phyloP scores from a whole-genome alignment of 2,329 filamentous ascomycete genomes.

The Xylaria sp. region DNA sequence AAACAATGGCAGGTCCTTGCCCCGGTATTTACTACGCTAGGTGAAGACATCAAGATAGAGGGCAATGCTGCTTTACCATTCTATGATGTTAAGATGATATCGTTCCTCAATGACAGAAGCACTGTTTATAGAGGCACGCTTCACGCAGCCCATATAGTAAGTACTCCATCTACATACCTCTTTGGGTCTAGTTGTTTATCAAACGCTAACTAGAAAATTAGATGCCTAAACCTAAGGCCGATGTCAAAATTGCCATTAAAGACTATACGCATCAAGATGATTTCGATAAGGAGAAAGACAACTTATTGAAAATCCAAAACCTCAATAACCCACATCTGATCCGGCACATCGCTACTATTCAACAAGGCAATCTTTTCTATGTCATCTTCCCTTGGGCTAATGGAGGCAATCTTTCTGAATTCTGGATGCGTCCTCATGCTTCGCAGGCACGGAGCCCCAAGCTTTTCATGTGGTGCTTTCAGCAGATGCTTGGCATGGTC shows the following conservation, averaged over 20 bases:
- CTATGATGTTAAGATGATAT: constrained; percentile 5
- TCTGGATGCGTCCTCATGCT: constrained; percentile 15
- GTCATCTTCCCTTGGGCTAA: constrained; percentile 21
- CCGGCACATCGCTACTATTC: constrained; percentile 17
- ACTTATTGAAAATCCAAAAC: constrained; percentile 3
- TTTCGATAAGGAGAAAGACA: constrained; percentile 15
- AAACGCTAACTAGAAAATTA: neutral
- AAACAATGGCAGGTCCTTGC: constrained; percentile 20
- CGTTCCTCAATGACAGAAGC: neutral
- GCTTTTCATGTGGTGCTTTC: constrained; percentile 20
- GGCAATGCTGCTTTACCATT: constrained; percentile 60
- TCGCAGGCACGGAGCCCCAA: neutral
- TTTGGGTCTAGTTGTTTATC: neutral
- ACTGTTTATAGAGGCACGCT: constrained; percentile 18
- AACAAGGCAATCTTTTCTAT: constrained; percentile 8
- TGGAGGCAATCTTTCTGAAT: constrained; percentile 22
- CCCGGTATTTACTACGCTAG: neutral
- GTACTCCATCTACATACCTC: neutral
- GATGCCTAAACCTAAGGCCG: neutral
- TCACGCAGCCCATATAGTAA: constrained; percentile 19
- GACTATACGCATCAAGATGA: neutral
- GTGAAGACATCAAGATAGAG: neutral
- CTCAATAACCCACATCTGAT: constrained; percentile 24
- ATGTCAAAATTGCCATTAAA: constrained; percentile 18
- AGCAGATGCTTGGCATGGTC: constrained; percentile 27